Conservation (phyloP, 805 yeast genomes). For the Candida andamanensis region DNA sequence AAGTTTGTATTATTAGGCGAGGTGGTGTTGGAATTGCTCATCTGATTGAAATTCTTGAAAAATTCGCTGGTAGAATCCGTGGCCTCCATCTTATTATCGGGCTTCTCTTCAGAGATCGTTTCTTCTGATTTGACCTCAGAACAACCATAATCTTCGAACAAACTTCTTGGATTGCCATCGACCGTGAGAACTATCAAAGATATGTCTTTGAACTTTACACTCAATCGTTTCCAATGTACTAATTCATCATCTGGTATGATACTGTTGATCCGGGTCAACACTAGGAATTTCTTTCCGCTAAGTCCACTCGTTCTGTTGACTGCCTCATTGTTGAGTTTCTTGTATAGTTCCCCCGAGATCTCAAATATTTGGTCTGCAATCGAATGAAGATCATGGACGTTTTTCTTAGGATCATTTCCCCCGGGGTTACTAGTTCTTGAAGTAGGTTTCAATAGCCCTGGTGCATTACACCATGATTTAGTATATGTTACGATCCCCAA, state of each 20-base stretch:
- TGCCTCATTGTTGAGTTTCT: slow-evolving; percentile 28
- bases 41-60: slow-evolving; percentile 13
- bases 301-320: slow-evolving; percentile 26
- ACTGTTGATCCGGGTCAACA: slow-evolving; percentile 65
- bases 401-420: slow-evolving; percentile 7
- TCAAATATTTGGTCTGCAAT: slow-evolving; percentile 67
- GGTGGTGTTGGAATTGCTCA: slow-evolving; percentile 15
- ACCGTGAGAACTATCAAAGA: slow-evolving; percentile 69
- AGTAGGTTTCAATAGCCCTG: slow-evolving; percentile 7
- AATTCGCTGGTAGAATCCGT: slow-evolving; percentile 12
- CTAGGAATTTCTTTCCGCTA: slow-evolving; percentile 56
- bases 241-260: slow-evolving; percentile 79
- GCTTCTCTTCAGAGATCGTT: background rate
- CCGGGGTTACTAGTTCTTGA: slow-evolving; percentile 4
- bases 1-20: slow-evolving; percentile 20
- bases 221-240: slow-evolving; percentile 71
- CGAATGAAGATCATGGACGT: slow-evolving; percentile 30
- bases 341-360: slow-evolving; percentile 45
- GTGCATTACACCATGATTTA: slow-evolving; percentile 57
- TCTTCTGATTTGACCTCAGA: background rate
- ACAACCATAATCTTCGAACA: slow-evolving; percentile 17
- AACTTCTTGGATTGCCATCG: slow-evolving; percentile 49
- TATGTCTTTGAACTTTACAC: slow-evolving; percentile 51
- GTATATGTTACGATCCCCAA: slow-evolving; percentile 59
- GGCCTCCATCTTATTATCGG: background rate